Base-by-base conservation (phyloP, 2,329 filamentous ascomycete genomes). In the Penicillium sp. region DNA sequence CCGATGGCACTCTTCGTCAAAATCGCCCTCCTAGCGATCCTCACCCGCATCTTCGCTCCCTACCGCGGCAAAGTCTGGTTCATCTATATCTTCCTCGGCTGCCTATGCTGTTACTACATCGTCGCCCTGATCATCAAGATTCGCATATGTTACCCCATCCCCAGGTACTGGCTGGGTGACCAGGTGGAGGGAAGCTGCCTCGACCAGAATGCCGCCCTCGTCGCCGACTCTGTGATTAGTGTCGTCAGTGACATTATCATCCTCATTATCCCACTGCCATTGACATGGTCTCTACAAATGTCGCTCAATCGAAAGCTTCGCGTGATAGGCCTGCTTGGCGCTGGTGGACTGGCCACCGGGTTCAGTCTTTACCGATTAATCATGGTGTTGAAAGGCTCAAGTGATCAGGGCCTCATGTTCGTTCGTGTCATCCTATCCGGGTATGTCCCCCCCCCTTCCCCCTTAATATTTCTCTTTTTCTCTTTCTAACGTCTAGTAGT, bases 271-370 rank as follows among this genome's bases (percentile, higher is more conserved):
- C 69, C 69, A 0, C 40, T 70, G 24, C 68, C 68, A 0, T 53
- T 71, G 54, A 69, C 67, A 2, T 68, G 66, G 62, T 66, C 64
- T n/a, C 57, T 72, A 31, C 65, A 71, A 40, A 67, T 71, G 63
- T 61, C 63, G 12, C 55, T 57, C 2, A 64, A 60, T 39, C 64
- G 64, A 45, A 70, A 70, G 51, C 46, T 71, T 12, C 65, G 66
- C 5, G 66, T 72, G 2, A 63, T 68, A 13, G 67, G 64, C 12
- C 57, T 71, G 28, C 59, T 72, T 12, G 58, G 68, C 1, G 68
- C 66, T 0, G 69, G 69, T 41, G 69, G 69, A 6, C 53, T 72
- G 9, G 69, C 69, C 4, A 68, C 64, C 0, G 64, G 58, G 1
- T 70, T 68, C 49, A 69, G 66, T 61, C 43, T 69, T n/a, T 67